Base-by-base conservation (phyloP, 2,329 filamentous ascomycete species). In the Xylariaceae sp. region DNA sequence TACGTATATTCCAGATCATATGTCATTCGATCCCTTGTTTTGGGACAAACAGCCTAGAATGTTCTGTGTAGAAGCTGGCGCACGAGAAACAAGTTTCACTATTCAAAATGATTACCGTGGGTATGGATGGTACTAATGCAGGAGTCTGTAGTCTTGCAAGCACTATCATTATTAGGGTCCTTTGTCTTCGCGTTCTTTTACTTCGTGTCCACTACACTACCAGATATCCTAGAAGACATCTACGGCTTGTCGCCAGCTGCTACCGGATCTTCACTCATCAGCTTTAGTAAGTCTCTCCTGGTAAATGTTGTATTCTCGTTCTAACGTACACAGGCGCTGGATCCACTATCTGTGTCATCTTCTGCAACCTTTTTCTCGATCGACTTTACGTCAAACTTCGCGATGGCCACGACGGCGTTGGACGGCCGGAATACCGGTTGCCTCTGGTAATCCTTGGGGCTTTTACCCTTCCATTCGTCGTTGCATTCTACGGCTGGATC, bases 171-270 rank as follows among this genome's bases (percentile, higher is more conserved):
- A 1, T 79, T 78, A 43, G 76, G 77, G 14, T 73, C 78, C 5
- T 68, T 83, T 14, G 70, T 74, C 1, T 85, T 82, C 60, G 75
- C 79, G 2, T 80, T 77, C 57, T 79, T 80, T 41, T 86, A 84
- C 66, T 70, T 84, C 51, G 74, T 84, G 61, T 77, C 79, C 46
- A 81, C 81, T 6, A 82, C 81, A 1, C 69, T 85, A 54, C 77
- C 82, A 6, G 70, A 76, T 23, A 79, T 85, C 12, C 71, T 84
- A 43, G 68, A 78, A 59, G 70, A 75, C 1, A 59, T 74, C 1
- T 85, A 85, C 61, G 67, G 72, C 9, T 74, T 84, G 37, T 77
- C 79, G 0, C 78, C 84, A 0, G 76, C 81, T 0, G 69, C 74
- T 29, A 80, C 78, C 0, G 86, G 85, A 2, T 72, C 75, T 0